Percentiles rank a stretch among this genome's conserved stretches.
phyloP scores from a whole-genome alignment of 2,329 filamentous ascomycete genomes.

The Fusarium foetens region DNA sequence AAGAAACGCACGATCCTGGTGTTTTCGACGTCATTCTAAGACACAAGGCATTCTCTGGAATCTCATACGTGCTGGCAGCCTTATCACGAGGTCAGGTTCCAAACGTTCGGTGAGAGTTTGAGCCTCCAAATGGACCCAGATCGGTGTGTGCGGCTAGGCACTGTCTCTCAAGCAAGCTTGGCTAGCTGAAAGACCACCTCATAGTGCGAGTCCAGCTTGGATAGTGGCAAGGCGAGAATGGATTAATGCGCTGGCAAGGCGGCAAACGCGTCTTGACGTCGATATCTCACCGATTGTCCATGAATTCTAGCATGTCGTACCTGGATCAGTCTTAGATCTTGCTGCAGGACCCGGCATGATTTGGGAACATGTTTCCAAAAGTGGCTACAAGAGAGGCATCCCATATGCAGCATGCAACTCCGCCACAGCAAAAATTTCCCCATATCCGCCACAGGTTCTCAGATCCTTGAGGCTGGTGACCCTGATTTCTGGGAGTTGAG shows the following conservation, averaged over 20 bases:
- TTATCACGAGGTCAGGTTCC: slow-evolving; percentile 33
- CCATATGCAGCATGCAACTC: slow-evolving; percentile 44
- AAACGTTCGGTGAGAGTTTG: slow-evolving; percentile 33
- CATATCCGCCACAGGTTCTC: slow-evolving; percentile 36
- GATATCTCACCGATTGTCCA: background rate
- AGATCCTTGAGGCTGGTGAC: slow-evolving; percentile 52
- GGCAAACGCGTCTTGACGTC: slow-evolving; percentile 40
- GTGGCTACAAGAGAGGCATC: slow-evolving; percentile 43
- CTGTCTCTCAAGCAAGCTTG: slow-evolving; percentile 15
- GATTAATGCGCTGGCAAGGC: slow-evolving; percentile 40
- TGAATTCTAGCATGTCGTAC: slow-evolving; percentile 12
- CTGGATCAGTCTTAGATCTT: slow-evolving; percentile 38
- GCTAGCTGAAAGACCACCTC: slow-evolving; percentile 38
- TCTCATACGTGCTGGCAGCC: slow-evolving; percentile 6
- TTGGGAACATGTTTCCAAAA: slow-evolving; percentile 38
- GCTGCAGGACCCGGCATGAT: slow-evolving; percentile 30
- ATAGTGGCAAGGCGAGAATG: slow-evolving; percentile 33
- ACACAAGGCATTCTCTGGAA: slow-evolving; percentile 28
- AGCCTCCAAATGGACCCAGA: slow-evolving; percentile 25
- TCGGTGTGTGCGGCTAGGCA: slow-evolving; percentile 30
- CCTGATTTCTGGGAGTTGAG: slow-evolving; percentile 17
- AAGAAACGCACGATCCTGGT: slow-evolving; percentile 12
- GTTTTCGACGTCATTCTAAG: slow-evolving; percentile 33
- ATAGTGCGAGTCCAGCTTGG: slow-evolving; percentile 22
- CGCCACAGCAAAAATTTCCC: slow-evolving; percentile 49